These are phyloP conservation scores for Laguncularia racemosa DNA, from an alignment of 345 rosid species.

Conservation along the genomic window DNA sequence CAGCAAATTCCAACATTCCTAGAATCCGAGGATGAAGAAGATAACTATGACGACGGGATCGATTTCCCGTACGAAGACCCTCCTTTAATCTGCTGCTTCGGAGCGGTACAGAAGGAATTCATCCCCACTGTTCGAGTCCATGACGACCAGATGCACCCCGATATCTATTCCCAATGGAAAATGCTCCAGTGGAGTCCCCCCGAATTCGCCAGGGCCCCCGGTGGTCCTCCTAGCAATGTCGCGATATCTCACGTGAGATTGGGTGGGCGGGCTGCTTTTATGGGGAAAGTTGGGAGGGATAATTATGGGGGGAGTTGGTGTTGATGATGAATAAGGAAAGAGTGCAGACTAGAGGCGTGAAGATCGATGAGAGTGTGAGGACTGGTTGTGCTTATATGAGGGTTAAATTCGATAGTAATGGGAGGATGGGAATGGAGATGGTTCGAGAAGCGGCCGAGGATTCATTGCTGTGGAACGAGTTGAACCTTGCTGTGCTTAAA, in stretches of 20 bases:
- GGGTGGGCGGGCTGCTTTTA: constrained; percentile 86
- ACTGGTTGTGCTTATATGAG: constrained; percentile 64
- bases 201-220: constrained; percentile 78
- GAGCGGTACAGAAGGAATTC: constrained; percentile 75
- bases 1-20: constrained; percentile 1
- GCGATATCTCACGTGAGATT: constrained; percentile 80
- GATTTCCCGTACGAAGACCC: constrained; percentile 72
- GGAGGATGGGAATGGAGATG: constrained; percentile 63
- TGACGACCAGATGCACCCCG: constrained; percentile 74
- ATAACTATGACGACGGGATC: constrained; percentile 66
- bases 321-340: constrained; percentile 76
- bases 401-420: constrained; percentile 52
- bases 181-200: constrained; percentile 96
- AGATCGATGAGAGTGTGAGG: constrained; percentile 44
- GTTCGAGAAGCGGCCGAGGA: constrained; percentile 73
- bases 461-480: constrained; percentile 55
- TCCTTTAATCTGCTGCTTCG: constrained; percentile 83
- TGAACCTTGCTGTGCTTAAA: constrained; percentile 71
- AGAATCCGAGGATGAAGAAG: constrained; percentile 17
- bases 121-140: constrained; percentile 77
- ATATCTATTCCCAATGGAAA: constrained; percentile 85
- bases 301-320: constrained; percentile 60
- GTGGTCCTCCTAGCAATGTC: constrained; percentile 80
- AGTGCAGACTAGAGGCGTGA: constrained; percentile 81
- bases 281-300: constrained; percentile 90